Base-by-base conservation (phyloP, 805 yeast genomes). In the Metschnikowia henanensis region DNA sequence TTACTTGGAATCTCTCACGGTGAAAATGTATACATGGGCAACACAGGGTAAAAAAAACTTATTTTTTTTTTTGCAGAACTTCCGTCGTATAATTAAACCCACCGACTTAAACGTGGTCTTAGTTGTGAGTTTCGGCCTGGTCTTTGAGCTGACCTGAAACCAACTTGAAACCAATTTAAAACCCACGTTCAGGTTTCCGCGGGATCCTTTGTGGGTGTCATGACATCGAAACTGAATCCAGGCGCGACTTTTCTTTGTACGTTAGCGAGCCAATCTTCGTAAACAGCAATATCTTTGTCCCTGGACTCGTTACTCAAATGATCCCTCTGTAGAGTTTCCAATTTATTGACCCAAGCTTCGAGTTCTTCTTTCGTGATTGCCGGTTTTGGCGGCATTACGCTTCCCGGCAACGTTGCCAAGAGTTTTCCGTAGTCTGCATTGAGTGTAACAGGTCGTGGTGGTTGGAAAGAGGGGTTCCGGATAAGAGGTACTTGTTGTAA, bases 401-500 rank as follows among this genome's bases (percentile, higher is more conserved):
- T 59, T 6, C 43, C 56, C 6, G 66, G 49, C 17, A 71, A 47
- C 17, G 66, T 59, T 4, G 73, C 68, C 18, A 70, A 53, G 19
- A 71, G 50, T 46, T 66, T 66, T 2, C 42, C 63, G 58, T 75
- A 81, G 49, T 73, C 73, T 25, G 71, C 60, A 29, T 81, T 78
- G 30, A 81, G 64, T 6, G 79, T 72, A 10, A 80, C 71, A 0
- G 84, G 76, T 46, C 70, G 75, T 15, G 86, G 84, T 1, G 81
- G 77, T 43, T 69, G 73, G 49, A 62, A 71, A 20, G 64, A 62
- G 3, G 81, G 84, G 44, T 80, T 77, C 30, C 74, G 65, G 13
- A 78, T 72, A 30, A 81, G 67, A 0, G 86, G 85, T 0, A 81
- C 73, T 47, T 79, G 80, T 26, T 73, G 65, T 5, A 80, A 64